A percentile compares a stretch with the other conserved stretches of the same genome.
Conservation (phyloP, 2,329 filamentous ascomycete species). For the Clonostachys solani region DNA sequence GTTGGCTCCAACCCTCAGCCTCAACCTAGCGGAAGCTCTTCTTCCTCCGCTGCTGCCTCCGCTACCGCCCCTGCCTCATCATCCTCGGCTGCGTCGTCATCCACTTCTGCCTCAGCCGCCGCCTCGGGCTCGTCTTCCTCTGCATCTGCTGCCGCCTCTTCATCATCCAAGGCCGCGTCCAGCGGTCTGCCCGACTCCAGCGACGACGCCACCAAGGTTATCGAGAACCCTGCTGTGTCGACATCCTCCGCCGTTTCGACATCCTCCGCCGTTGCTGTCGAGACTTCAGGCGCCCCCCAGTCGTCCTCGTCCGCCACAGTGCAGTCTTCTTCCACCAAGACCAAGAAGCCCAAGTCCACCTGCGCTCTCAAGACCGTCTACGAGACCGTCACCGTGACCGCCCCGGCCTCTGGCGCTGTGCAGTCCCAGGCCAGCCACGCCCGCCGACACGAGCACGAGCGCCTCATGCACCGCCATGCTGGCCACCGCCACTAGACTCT, state of each 20-base stretch:
- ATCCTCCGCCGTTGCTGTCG: neutral
- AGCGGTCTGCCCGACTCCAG: neutral
- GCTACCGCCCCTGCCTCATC: neutral
- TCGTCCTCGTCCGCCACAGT: neutral
- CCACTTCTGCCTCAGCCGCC: neutral
- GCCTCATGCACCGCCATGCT: too few relatives aligned
- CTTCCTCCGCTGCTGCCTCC: neutral
- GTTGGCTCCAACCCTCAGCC: neutral
- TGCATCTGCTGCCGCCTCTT: too few relatives aligned
- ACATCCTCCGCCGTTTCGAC: neutral
- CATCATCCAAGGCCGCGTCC: neutral
- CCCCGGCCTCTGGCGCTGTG: neutral
- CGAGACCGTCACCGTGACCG: slow-evolving; percentile 41
- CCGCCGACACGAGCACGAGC: too few relatives aligned
- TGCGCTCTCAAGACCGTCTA: slow-evolving; percentile 33
- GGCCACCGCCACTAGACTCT: too few relatives aligned
- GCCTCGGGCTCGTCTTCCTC: neutral
- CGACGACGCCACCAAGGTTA: neutral
- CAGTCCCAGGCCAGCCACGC: too few relatives aligned
- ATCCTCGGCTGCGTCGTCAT: neutral
- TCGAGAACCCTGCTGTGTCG: neutral
- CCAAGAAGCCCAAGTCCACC: slow-evolving; percentile 27
- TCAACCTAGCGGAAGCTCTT: neutral
- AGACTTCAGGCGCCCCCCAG: neutral
- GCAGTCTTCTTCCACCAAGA: slow-evolving; percentile 10